Evolutionary conservation across 352 stramenopile genomes (phyloP).

Genomic region (Phytophthora vignae): DNA sequence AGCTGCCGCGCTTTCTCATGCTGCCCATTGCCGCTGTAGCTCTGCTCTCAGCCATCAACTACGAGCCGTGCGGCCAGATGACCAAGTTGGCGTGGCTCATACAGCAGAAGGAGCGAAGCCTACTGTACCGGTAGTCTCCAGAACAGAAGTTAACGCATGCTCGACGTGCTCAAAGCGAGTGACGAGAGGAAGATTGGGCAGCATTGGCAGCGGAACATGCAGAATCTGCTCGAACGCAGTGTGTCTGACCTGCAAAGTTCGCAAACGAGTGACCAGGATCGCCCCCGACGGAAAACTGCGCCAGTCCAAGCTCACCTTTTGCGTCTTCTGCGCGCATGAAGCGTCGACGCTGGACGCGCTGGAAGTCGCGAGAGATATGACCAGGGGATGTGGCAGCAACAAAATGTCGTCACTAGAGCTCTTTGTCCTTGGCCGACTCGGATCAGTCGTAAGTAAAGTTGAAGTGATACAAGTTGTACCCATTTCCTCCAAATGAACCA

Average conservation of each 20-base stretch:
- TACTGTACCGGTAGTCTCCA: background rate
- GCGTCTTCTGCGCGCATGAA: background rate
- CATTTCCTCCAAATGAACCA: background rate
- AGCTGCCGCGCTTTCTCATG: slow-evolving; percentile 45
- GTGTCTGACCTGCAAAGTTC: slow-evolving; percentile 6
- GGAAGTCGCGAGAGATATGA: slow-evolving; percentile 7
- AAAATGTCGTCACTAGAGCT: background rate
- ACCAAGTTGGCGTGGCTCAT: slow-evolving; percentile 35
- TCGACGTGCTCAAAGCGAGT: slow-evolving; percentile 14
- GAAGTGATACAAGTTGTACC: background rate
- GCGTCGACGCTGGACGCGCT: slow-evolving; percentile 6
- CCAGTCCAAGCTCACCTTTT: background rate
- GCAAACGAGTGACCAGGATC: slow-evolving; percentile 8
- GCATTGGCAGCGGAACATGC: slow-evolving; percentile 10
- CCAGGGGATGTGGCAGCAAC: background rate
- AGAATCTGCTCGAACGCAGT: slow-evolving; percentile 7
- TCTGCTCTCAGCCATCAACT: slow-evolving; percentile 1
- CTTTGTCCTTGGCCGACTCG: background rate
- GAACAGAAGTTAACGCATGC: background rate
- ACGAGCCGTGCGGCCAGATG: slow-evolving; percentile 29
- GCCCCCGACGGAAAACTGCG: background rate
- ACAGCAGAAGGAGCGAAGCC: background rate
- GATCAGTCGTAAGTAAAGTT: background rate
- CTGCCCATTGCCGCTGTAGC: slow-evolving; percentile 47
- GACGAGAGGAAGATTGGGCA: slow-evolving; percentile 5